These are phyloP conservation scores for Coemansia sp. DNA, from an alignment of 192 early-diverging fungal genomes.

Conservation along the genomic window DNA sequence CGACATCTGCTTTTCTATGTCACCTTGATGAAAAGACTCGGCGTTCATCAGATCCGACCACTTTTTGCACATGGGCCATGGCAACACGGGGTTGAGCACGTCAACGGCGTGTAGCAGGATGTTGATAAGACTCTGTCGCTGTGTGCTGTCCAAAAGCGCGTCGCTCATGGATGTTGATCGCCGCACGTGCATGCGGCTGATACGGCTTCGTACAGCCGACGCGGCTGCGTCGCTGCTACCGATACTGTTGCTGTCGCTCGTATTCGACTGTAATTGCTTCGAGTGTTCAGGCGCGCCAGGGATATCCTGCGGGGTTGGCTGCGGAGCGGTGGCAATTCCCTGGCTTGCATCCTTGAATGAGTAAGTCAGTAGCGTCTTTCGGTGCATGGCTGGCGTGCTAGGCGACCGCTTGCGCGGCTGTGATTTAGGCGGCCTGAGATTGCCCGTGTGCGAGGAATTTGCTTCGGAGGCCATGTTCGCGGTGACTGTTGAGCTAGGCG, in stretches of 20 bases:
- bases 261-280: background rate
- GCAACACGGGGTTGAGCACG: constrained; percentile 84
- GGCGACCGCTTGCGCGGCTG: constrained; percentile 21
- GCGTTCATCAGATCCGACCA: constrained; percentile 87
- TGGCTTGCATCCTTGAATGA: background rate
- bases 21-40: constrained; percentile 89
- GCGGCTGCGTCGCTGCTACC: background rate
- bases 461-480: background rate
- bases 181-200: constrained; percentile 32
- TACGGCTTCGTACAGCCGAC: constrained; percentile 2
- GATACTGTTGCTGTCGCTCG: background rate
- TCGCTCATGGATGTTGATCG: constrained; percentile 49
- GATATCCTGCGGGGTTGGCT: background rate
- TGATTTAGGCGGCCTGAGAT: background rate
- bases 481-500: background rate
- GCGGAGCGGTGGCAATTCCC: background rate
- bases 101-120: constrained; percentile 86
- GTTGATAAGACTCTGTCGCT: constrained; percentile 62
- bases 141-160: constrained; percentile 51
- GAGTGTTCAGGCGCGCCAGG: background rate
- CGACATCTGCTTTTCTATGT: constrained; percentile 69
- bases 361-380: constrained; percentile 9
- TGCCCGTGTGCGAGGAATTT: background rate
- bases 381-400: constrained; percentile 29
- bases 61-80: constrained; percentile 78